Percentiles rank a stretch among this genome's conserved stretches.
These are phyloP conservation scores for Metschnikowia corniflorae DNA, from an alignment of 805 yeast genomes.

Conservation along the genomic window DNA sequence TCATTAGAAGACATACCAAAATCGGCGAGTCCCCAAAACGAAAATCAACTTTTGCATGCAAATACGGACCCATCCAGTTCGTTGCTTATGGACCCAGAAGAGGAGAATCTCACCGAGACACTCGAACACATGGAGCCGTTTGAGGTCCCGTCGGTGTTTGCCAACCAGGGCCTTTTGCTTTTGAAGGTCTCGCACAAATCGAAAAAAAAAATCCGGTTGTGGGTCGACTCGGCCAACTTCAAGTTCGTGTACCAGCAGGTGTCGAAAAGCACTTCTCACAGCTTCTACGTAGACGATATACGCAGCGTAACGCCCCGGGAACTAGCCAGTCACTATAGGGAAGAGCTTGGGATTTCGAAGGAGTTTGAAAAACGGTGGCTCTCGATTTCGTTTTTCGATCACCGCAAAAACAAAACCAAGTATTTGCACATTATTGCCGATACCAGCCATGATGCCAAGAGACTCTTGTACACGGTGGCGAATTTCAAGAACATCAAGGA, in stretches of 20 bases:
- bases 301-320: conserved; percentile 57
- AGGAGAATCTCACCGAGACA: conserved; percentile 4
- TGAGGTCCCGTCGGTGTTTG: conserved; percentile 33
- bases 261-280: conserved; percentile 20
- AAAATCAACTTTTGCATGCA: too few species aligned
- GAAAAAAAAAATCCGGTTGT: conserved; percentile 54
- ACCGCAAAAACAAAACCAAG: conserved; percentile 60
- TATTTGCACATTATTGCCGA: conserved; percentile 78
- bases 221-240: conserved; percentile 53
- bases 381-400: conserved; percentile 67
- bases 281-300: conserved; percentile 56
- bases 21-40: too few species aligned
- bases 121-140: conserved; percentile 13
- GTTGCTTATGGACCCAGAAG: too few species aligned
- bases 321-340: conserved; percentile 81
- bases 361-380: conserved; percentile 72
- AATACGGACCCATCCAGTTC: too few species aligned
- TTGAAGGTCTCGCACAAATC: conserved; percentile 70
- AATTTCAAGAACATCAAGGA: conserved; percentile 62
- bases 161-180: conserved; percentile 58
- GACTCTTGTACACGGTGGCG: conserved; percentile 53
- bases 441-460: conserved; percentile 53
- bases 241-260: conserved; percentile 46
- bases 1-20: too few species aligned
- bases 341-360: conserved; percentile 71